Conservation (phyloP, 257 asterid species). For the Thymus quinquecostatus region DNA sequence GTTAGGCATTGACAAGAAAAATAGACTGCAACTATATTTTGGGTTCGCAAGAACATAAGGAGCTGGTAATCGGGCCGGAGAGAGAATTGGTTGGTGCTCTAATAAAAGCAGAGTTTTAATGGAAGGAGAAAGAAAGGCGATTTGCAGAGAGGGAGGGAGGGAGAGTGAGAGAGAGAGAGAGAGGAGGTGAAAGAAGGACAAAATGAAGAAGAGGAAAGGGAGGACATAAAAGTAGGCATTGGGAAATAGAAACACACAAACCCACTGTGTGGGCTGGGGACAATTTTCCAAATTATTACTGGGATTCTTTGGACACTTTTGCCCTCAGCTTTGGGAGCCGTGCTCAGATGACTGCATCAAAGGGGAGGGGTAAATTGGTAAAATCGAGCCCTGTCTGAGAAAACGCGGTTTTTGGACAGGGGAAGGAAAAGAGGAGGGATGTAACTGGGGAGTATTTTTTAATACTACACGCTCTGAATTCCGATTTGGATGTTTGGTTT, state of each 20-base stretch:
- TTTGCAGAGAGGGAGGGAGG: neutral
- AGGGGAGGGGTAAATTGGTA: constrained; percentile 25
- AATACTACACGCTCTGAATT: too few relatives aligned
- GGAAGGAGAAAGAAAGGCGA: too few relatives aligned
- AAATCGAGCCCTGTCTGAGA: constrained; percentile 13
- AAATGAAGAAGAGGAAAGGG: constrained; percentile 22
- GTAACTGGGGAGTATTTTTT: neutral
- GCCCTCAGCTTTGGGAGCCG: neutral
- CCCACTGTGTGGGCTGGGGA: constrained; percentile 27
- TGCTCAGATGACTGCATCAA: neutral
- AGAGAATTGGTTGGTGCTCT: neutral
- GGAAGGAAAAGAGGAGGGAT: neutral
- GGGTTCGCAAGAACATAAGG: constrained; percentile 2
- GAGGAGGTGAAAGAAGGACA: neutral
- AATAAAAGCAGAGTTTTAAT: too few relatives aligned
- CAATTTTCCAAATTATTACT: constrained; percentile 21
- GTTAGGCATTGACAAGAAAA: neutral
- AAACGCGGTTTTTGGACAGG: constrained; percentile 34
- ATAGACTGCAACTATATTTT: neutral
- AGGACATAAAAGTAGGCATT: constrained; percentile 15
- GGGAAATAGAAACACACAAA: constrained; percentile 26
- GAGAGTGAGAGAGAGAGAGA: neutral
- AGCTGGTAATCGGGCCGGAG: neutral
- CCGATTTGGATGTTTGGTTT: too few relatives aligned
- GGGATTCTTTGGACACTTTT: constrained; percentile 25